A percentile compares a stretch with the other conserved stretches of the same genome.
Conservation (phyloP, 805 yeast genomes). For the Kurtzmaniella fragi region DNA sequence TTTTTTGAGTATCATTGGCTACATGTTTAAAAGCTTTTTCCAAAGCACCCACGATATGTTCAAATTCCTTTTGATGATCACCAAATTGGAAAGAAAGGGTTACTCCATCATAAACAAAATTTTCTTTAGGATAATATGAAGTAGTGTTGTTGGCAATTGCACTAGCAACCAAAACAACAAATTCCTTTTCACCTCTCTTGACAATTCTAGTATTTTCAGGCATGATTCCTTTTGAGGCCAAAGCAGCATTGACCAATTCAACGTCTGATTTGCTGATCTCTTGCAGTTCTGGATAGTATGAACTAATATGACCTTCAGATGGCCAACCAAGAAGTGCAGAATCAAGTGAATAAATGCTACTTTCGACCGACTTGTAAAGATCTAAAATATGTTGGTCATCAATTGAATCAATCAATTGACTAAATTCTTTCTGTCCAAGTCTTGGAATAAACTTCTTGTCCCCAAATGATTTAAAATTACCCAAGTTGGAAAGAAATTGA, state of each 20-base stretch:
- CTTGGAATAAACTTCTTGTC: constrained; percentile 82
- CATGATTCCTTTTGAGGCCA: constrained; percentile 59
- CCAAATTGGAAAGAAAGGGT: constrained; percentile 61
- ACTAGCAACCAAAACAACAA: constrained; percentile 66
- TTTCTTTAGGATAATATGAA: constrained; percentile 45
- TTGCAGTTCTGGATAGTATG: constrained; percentile 54
- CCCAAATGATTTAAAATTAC: constrained; percentile 83
- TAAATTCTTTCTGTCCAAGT: constrained; percentile 44
- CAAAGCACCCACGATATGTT: constrained; percentile 50
- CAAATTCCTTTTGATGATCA: constrained; percentile 68
- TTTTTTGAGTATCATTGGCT: constrained; percentile 67
- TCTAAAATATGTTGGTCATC: constrained; percentile 27
- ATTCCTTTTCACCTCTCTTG: constrained; percentile 45
- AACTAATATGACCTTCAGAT: constrained; percentile 66
- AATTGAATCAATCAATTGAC: constrained; percentile 35
- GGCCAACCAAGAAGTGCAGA: constrained; percentile 70
- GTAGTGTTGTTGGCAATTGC: constrained; percentile 46
- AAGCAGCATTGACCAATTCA: constrained; percentile 59
- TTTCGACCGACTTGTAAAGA: constrained; percentile 39
- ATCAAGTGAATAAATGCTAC: constrained; percentile 48
- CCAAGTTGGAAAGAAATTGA: constrained; percentile 68
- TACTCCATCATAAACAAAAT: constrained; percentile 35
- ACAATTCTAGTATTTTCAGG: constrained; percentile 78
- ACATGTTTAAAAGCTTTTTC: constrained; percentile 54
- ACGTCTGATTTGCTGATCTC: constrained; percentile 53